phyloP scores from a whole-genome alignment of 306 rosid genomes.

The Fragaria nilgerrensis region DNA sequence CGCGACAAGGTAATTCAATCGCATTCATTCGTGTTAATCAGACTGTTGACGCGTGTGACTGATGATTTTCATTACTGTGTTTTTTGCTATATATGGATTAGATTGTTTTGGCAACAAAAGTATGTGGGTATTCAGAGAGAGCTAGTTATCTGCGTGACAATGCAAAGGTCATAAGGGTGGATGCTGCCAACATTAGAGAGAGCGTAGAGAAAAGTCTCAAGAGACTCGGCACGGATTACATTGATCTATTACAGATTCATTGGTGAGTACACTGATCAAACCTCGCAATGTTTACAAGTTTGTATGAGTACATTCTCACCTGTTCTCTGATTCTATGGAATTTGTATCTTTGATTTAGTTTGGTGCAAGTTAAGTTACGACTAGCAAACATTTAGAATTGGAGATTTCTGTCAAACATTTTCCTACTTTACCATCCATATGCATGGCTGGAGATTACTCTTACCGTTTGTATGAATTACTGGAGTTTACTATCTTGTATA shows the following conservation, averaged over 20 bases:
- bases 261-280: conserved; percentile 47
- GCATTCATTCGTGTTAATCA: not conserved
- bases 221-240: conserved; percentile 90
- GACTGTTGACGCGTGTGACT: not conserved
- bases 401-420: not conserved
- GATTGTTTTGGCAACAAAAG: conserved; percentile 82
- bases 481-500: not conserved
- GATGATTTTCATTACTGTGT: not conserved
- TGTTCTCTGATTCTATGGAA: not conserved
- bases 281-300: not conserved
- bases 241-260: conserved; percentile 91
- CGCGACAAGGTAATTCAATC: conserved; percentile 69
- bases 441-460: not conserved
- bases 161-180: conserved; percentile 65
- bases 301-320: not conserved
- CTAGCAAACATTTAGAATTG: not conserved
- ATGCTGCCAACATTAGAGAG: conserved; percentile 76
- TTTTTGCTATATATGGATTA: conserved; percentile 37
- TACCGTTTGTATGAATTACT: not conserved
- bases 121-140: conserved; percentile 77
- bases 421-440: not conserved
- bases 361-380: not conserved
- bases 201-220: conserved; percentile 93
- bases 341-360: not conserved
- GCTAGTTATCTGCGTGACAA: conserved; percentile 62